A percentile compares a stretch with the other conserved stretches of the same genome.
These are phyloP conservation scores for Picea abies DNA, from an alignment of 83 land plant species.

Conservation along the genomic window DNA sequence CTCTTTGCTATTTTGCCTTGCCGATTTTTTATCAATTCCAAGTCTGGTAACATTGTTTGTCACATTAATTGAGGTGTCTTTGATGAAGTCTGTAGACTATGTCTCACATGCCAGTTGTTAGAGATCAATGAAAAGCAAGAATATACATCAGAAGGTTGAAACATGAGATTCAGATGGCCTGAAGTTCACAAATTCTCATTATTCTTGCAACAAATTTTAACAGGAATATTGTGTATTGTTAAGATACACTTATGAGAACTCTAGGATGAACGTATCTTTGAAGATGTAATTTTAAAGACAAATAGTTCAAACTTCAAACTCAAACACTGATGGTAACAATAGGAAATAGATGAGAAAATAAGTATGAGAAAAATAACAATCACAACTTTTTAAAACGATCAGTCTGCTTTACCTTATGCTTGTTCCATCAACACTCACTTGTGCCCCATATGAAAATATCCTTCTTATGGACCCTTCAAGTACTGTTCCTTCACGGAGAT, in stretches of 20 bases:
- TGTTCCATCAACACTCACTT: conserved; percentile 60
- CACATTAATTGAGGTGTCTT: background rate
- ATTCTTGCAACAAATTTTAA: background rate
- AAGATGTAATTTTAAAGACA: background rate
- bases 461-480: conserved; percentile 62
- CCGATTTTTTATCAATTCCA: too few relatives aligned
- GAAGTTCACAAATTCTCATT: background rate
- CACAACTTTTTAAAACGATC: background rate
- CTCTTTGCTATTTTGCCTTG: too few relatives aligned
- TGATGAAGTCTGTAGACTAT: background rate
- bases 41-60: too few relatives aligned
- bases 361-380: background rate
- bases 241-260: background rate
- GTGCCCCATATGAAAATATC: conserved; percentile 68
- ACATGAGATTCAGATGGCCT: background rate
- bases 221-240: background rate
- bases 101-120: background rate
- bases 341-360: background rate
- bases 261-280: background rate
- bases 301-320: background rate
- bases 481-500: conserved; percentile 62
- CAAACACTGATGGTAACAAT: background rate
- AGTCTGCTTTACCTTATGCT: conserved; percentile 45
- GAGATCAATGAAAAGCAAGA: background rate
- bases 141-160: background rate